A percentile compares a stretch with the other conserved stretches of the same genome.
phyloP scores from a whole-genome alignment of 83 land plant species.

The Picea mariana region DNA sequence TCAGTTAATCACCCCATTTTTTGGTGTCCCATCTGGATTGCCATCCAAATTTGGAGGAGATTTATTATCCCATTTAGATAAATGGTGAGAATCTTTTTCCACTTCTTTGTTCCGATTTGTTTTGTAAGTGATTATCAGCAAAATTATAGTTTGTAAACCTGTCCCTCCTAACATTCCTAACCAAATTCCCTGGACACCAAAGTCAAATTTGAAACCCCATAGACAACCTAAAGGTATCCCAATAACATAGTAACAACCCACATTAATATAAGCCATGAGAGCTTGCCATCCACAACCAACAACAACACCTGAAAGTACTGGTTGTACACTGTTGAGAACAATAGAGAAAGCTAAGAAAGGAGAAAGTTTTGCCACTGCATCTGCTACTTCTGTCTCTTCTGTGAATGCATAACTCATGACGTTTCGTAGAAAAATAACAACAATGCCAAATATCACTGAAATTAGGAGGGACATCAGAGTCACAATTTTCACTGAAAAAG shows the following conservation, averaged over 20 bases:
- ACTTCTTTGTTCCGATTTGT: constrained; percentile 58
- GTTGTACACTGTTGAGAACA: constrained; percentile 47
- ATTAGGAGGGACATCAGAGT: no score
- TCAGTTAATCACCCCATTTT: no score
- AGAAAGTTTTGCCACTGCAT: constrained; percentile 33
- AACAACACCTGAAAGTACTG: constrained; percentile 59
- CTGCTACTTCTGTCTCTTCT: constrained; percentile 26
- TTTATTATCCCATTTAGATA: no score
- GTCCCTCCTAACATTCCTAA: constrained; percentile 50
- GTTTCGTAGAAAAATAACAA: constrained; percentile 26
- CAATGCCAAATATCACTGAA: no score
- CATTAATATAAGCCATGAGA: constrained; percentile 58
- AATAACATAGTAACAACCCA: no score
- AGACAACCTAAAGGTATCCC: constrained; percentile 39
- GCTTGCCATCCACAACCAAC: constrained; percentile 73
- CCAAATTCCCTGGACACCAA: constrained; percentile 21
- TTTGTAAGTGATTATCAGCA: constrained; percentile 34
- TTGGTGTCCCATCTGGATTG: no score
- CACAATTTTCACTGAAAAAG: no score
- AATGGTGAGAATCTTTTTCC: no score
- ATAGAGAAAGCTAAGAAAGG: constrained; percentile 39
- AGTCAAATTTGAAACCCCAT: not conserved
- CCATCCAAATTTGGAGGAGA: no score
- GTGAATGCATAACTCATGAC: constrained; percentile 46
- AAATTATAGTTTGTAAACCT: constrained; percentile 38